Percentiles rank a stretch among this genome's conserved stretches.
phyloP scores from a whole-genome alignment of 306 rosid species.

The Ammopiptanthus mongolicus region DNA sequence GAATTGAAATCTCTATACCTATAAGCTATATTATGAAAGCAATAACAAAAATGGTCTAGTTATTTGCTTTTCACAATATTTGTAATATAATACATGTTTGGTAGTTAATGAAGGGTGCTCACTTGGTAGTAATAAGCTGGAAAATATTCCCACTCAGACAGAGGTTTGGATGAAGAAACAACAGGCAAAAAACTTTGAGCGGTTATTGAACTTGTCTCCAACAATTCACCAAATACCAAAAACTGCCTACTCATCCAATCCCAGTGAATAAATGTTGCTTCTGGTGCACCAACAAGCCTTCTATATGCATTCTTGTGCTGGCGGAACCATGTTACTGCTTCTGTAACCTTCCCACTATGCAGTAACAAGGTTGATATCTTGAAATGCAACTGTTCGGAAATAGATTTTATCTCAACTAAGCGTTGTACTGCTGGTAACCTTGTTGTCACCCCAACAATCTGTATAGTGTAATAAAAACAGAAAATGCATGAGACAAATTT shows the following conservation, averaged over 20 bases:
- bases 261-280: constrained; percentile 84
- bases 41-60: neutral
- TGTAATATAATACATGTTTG: constrained; percentile 9
- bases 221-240: constrained; percentile 87
- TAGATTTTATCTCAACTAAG: constrained; percentile 73
- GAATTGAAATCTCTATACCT: neutral
- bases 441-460: constrained; percentile 83
- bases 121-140: constrained; percentile 90
- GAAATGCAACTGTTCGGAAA: constrained; percentile 83
- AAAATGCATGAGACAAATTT: neutral
- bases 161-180: constrained; percentile 46
- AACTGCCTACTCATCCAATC: constrained; percentile 97
- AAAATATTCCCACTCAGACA: constrained; percentile 80
- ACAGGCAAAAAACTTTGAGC: constrained; percentile 49
- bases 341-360: constrained; percentile 88
- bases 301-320: constrained; percentile 71
- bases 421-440: constrained; percentile 75
- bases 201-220: constrained; percentile 69
- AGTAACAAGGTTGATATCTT: constrained; percentile 80
- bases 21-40: neutral
- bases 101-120: constrained; percentile 24
- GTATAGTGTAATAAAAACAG: constrained; percentile 25
- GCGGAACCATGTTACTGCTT: constrained; percentile 82
- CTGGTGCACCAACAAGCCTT: constrained; percentile 72
- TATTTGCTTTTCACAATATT: constrained; percentile 9